These are phyloP conservation scores for Cyberlindnera americana DNA, from an alignment of 805 yeast species.

Conservation along the genomic window DNA sequence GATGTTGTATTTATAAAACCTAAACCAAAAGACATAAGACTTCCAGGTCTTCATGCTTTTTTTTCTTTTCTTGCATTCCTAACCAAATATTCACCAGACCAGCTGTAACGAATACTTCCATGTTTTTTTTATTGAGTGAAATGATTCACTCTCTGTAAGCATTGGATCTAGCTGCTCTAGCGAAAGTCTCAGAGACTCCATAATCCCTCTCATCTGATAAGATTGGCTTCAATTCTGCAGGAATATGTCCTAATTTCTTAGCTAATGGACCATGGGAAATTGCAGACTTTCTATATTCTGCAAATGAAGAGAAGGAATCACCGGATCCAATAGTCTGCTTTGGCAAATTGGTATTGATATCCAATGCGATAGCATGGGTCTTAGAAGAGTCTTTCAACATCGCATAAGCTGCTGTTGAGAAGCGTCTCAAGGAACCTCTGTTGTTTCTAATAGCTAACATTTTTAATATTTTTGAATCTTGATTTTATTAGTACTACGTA, in stretches of 20 bases:
- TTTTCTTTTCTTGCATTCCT: no score
- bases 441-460: no score
- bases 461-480: no score
- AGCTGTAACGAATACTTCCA: no score
- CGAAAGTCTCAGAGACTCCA: slow-evolving; percentile 25
- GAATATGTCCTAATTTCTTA: slow-evolving; percentile 15
- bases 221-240: slow-evolving; percentile 17
- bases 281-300: slow-evolving; percentile 36
- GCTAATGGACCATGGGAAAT: slow-evolving; percentile 37
- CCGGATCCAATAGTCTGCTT: slow-evolving; percentile 21
- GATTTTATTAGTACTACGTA: no score
- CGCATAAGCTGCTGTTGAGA: slow-evolving; percentile 8
- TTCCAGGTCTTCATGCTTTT: no score
- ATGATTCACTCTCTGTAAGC: slow-evolving; percentile 27
- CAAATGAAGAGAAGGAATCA: slow-evolving; percentile 33
- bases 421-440: slow-evolving; percentile 8
- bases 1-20: no score
- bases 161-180: slow-evolving; percentile 21
- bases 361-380: slow-evolving; percentile 21
- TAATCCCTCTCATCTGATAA: slow-evolving; percentile 23
- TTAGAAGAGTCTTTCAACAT: slow-evolving; percentile 21
- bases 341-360: slow-evolving; percentile 11
- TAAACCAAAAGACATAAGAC: no score
- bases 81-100: no score
- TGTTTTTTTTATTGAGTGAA: no score